Evolutionary conservation across 331 rosid genomes (phyloP).

Genomic region (Rhamnella rubrinervis): DNA sequence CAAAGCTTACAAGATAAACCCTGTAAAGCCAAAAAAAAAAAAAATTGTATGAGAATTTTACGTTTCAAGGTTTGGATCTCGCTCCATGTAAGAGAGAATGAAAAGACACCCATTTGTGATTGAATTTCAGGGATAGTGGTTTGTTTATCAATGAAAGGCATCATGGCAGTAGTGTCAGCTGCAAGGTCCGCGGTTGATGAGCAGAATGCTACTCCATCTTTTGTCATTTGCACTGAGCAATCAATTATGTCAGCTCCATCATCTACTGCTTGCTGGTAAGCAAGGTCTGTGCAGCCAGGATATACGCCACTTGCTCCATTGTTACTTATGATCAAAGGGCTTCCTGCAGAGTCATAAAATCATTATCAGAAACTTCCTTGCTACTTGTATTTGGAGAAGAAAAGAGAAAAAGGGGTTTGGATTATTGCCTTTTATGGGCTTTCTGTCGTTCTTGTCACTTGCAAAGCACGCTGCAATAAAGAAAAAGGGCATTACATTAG

Average conservation of each 20-base stretch:
- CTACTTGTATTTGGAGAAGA: background rate
- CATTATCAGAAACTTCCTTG: background rate
- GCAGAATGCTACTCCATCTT: slow-evolving; percentile 85
- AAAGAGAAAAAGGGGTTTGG: slow-evolving; percentile 4
- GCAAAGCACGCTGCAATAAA: slow-evolving; percentile 68
- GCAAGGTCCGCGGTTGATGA: slow-evolving; percentile 47
- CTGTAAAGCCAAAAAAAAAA: background rate
- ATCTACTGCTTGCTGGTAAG: slow-evolving; percentile 69
- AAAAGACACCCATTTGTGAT: slow-evolving; percentile 57
- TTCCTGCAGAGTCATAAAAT: slow-evolving; percentile 41
- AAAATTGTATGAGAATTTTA: slow-evolving; percentile 31
- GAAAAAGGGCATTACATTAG: slow-evolving; percentile 7
- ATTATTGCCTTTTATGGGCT: slow-evolving; percentile 47
- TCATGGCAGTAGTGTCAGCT: slow-evolving; percentile 44
- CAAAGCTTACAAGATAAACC: background rate
- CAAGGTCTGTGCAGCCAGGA: slow-evolving; percentile 81
- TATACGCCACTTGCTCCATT: slow-evolving; percentile 80
- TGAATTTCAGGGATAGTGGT: slow-evolving; percentile 62
- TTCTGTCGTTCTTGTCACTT: slow-evolving; percentile 30
- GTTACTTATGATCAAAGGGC: slow-evolving; percentile 58
- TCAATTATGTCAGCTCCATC: slow-evolving; percentile 84
- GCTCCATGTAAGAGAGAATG: slow-evolving; percentile 76
- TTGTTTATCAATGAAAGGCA: slow-evolving; percentile 49
- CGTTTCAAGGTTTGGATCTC: slow-evolving; percentile 75
- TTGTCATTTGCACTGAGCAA: slow-evolving; percentile 89